Base-by-base conservation (phyloP, 177 flowering plant species). In the Telopea speciosissima region DNA sequence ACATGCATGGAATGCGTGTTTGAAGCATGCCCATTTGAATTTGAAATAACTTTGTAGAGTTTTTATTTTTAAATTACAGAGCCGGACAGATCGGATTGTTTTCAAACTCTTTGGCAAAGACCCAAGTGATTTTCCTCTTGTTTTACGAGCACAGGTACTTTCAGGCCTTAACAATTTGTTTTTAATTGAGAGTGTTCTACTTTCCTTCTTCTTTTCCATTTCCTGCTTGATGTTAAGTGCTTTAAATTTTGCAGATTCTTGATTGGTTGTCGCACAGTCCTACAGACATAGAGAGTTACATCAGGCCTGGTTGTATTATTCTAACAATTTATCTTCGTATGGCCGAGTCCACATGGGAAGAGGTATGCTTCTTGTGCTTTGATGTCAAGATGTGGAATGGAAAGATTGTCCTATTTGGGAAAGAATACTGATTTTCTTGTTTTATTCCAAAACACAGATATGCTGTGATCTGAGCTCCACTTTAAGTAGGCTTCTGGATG, bases 211-310 rank as follows among this genome's bases (percentile, higher is more conserved):
- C 40, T 36, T 36, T 36, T 36, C 40, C 40, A 36, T 36, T 36
- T 36, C 40, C 40, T 36, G 40, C 40, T 33, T 77, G 54, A 17
- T 74, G 24, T 69, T 21, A 56, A 56, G 8, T 14, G 9, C 62
- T 54, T 74, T 72, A 72, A 54, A 68, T 45, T 75, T 76, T 36
- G 40, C 92, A 94, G 99, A 85, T 94, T 73, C 93, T 92, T 73
- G 89, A 87, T 66, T 94, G 99, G 99, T 73, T 94, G 66, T 81
- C 92, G 24, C 88, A 87, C 77, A 89, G 92, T 81, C 99, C 99
- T 19, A 85, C 97, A 0, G 97, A 94, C 78, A 88, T 94, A 63
- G 97, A 92, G 80, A 88, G 99, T 84, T 89, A 92, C 81, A 95
- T 95, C 59, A 81, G 90, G 76, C 99, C 99, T 74, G 99, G 99